Evolutionary conservation across 805 yeast genomes (phyloP), one percentile per base, ranked within the genome.

Genomic region (Brettanomyces anomalus): DNA sequence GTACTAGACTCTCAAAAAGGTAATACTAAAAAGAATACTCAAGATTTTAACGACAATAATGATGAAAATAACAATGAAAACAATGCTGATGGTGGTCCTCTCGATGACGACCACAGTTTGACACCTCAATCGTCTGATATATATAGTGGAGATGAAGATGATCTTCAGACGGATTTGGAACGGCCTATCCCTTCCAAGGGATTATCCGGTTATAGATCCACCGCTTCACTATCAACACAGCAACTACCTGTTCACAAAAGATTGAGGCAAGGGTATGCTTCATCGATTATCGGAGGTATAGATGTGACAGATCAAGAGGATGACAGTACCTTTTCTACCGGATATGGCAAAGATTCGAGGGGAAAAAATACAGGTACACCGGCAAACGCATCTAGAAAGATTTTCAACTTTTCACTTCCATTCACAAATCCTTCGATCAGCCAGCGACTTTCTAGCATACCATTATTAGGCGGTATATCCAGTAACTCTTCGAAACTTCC

Each of bases 381-480:
- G 16, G 32, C 43, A 39, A 30, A 45, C n/a, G 32, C 47, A 14
- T 43, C 58, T 3, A 42, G 47, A 11, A 56, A 56, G 50, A 70
- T 75, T 38, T 76, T 76, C 46, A 66, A 75, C 33, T 78, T 79
- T 49, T 71, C 81, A 16, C 64, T 79, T 41, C 85, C 85, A 4
- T 75, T 79, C 52, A 79, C 77, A 7, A 71, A 73, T 17, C 67
- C 36, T 18, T 18, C 42, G 33, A 45, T 47, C 15, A 37, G 37
- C 30, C 17, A 36, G 16, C 11, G 15, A 10, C 34, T 37, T 13
- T 15, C 21, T 15, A 37, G 34, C 21, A 26, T 26, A 10, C 40
- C 40, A 5, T 28, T 37, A 15, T 14, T 37, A 10, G 10, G 21
- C 7, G 26, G 20, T 28, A 24, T 37, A 2, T 34, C 40, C n/a